Percentiles rank a stretch among this genome's conserved stretches.
Conservation (phyloP, 169 alveolate species). For the Plasmodium billcollinsi region DNA sequence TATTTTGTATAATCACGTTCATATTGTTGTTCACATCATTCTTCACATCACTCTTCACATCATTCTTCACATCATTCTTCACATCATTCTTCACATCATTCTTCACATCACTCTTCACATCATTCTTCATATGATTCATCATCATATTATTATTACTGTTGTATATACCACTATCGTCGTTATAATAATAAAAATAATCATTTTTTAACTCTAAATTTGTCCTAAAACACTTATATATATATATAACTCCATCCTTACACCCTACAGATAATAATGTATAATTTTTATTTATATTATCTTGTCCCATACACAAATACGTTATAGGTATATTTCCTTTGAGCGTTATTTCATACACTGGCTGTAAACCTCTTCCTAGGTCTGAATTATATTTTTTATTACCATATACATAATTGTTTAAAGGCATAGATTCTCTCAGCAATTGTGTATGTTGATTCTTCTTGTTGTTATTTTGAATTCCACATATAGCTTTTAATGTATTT, state of each 20-base stretch:
- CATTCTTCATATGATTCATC: not conserved
- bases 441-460: conserved; percentile 21
- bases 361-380: conserved; percentile 63
- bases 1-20: not conserved
- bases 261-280: conserved; percentile 89
- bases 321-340: conserved; percentile 42
- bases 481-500: conserved; percentile 42
- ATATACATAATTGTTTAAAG: conserved; percentile 46
- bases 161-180: not conserved
- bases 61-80: too few species aligned
- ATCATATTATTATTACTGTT: not conserved
- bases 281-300: conserved; percentile 84
- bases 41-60: too few species aligned
- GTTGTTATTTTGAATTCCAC: conserved; percentile 11
- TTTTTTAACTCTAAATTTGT: conserved; percentile 80
- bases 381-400: conserved; percentile 42
- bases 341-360: conserved; percentile 47
- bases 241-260: conserved; percentile 87
- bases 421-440: conserved; percentile 44
- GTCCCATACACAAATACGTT: conserved; percentile 88
- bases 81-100: too few species aligned
- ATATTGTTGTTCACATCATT: too few species aligned
- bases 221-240: conserved; percentile 81
- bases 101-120: too few species aligned
- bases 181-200: not conserved